Evolutionary conservation across 2,329 filamentous ascomycete species (phyloP).

Genomic region (Trichoderma hamatum): DNA sequence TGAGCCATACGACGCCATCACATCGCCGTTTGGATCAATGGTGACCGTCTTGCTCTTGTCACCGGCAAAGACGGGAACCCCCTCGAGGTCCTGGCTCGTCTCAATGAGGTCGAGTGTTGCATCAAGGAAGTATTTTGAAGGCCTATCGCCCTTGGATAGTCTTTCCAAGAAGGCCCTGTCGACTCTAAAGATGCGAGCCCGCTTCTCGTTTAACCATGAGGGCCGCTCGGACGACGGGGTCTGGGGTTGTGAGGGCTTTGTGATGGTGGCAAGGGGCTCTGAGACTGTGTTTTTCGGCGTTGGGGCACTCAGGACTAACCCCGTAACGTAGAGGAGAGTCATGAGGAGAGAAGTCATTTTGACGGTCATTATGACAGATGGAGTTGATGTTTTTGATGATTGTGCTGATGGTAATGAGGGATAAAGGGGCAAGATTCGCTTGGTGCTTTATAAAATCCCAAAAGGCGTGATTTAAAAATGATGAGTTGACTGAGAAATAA

Average conservation of each 20-base stretch:
- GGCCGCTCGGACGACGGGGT: slow-evolving; percentile 2
- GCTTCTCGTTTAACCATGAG: neutral
- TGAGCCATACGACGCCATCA: slow-evolving; percentile 26
- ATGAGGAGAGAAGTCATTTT: slow-evolving; percentile 8
- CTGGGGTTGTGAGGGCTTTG: neutral
- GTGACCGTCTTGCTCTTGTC: slow-evolving; percentile 24
- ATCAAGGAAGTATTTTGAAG: slow-evolving; percentile 22
- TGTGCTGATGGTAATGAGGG: neutral
- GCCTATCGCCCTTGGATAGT: neutral
- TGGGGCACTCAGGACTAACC: slow-evolving; percentile 27
- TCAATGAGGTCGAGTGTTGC: slow-evolving; percentile 25
- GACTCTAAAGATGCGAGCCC: slow-evolving; percentile 22
- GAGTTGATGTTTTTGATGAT: neutral
- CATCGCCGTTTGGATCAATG: slow-evolving; percentile 29
- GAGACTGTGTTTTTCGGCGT: neutral
- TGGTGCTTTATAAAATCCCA: neutral
- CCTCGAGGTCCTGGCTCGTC: slow-evolving; percentile 5
- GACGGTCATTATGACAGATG: slow-evolving; percentile 5
- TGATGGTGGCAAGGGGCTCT: neutral
- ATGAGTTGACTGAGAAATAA: neutral
- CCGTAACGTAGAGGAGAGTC: slow-evolving; percentile 17
- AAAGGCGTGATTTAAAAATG: neutral
- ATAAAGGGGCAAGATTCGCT: neutral
- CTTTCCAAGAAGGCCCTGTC: slow-evolving; percentile 10
- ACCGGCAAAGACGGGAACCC: slow-evolving; percentile 29